phyloP scores from a whole-genome alignment of 768 basidiomycete genomes.

The Obba rivulosa region DNA sequence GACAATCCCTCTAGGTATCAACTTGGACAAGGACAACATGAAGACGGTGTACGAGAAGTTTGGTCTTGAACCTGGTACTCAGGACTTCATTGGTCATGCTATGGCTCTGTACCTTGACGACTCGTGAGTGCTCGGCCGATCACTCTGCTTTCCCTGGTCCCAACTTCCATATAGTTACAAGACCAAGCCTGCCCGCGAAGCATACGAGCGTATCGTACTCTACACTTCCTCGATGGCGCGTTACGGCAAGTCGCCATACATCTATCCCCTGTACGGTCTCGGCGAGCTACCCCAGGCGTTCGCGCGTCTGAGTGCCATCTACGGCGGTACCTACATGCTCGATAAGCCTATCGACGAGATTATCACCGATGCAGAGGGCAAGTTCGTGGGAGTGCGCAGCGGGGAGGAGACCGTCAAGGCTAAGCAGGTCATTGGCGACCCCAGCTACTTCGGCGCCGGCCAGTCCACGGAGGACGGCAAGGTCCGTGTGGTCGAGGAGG shows the following conservation, averaged over 20 bases:
- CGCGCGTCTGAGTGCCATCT: slow-evolving; percentile 95
- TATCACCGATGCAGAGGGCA: slow-evolving; percentile 78
- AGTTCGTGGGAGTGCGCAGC: slow-evolving; percentile 89
- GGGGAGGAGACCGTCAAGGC: slow-evolving; percentile 92
- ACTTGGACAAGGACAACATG: slow-evolving; percentile 92
- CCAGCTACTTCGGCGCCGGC: slow-evolving; percentile 90
- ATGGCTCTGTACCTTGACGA: slow-evolving; percentile 99
- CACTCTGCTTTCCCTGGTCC: background rate
- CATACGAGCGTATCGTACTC: slow-evolving; percentile 93
- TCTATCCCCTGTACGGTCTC: slow-evolving; percentile 97
- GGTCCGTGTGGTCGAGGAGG: slow-evolving; percentile 84
- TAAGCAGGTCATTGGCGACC: slow-evolving; percentile 96
- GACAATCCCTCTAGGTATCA: slow-evolving; percentile 49
- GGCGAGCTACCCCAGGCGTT: slow-evolving; percentile 99
- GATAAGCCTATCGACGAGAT: slow-evolving; percentile 93
- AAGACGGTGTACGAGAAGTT: slow-evolving; percentile 94
- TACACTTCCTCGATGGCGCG: slow-evolving; percentile 99
- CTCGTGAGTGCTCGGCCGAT: slow-evolving; percentile 56
- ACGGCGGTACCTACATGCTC: slow-evolving; percentile 99
- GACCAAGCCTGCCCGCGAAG: slow-evolving; percentile 81
- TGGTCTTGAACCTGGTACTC: slow-evolving; percentile 93
- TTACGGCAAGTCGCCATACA: slow-evolving; percentile 99
- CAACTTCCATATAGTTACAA: slow-evolving; percentile 63
- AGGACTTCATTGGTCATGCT: slow-evolving; percentile 98
- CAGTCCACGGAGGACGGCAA: slow-evolving; percentile 63